Conservation (phyloP, 2,329 filamentous ascomycete genomes). For the Hypoxylon sp. region DNA sequence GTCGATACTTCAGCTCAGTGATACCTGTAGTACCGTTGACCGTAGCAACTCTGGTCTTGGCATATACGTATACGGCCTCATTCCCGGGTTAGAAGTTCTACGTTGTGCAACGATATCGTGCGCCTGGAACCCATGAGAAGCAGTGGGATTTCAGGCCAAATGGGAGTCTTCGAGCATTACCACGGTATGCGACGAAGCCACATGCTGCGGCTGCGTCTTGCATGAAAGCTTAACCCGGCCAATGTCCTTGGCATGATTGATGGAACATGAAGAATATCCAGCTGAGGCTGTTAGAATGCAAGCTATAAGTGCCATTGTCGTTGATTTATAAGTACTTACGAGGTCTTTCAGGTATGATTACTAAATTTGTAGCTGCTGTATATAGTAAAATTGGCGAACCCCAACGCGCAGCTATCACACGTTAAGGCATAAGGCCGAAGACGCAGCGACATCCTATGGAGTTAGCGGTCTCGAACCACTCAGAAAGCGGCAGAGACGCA, state of each 20-base stretch:
- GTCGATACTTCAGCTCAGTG: constrained; percentile 10
- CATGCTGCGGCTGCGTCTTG: constrained; percentile 30
- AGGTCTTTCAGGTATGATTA: neutral
- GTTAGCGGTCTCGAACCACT: constrained; percentile 1
- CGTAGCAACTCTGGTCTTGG: constrained; percentile 26
- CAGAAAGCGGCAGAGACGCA: constrained; percentile 15
- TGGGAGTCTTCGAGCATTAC: constrained; percentile 7
- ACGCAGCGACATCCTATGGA: neutral
- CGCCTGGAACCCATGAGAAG: constrained; percentile 28
- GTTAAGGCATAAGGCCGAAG: constrained; percentile 18
- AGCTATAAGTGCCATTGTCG: neutral
- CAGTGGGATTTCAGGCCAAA: constrained; percentile 42
- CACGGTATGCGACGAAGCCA: constrained; percentile 20
- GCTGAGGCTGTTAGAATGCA: neutral
- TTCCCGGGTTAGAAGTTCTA: neutral
- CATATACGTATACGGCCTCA: constrained; percentile 16
- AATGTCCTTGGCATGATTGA: constrained; percentile 19
- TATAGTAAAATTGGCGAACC: constrained; percentile 6
- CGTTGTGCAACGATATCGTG: constrained; percentile 5
- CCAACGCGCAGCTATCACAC: constrained; percentile 15
- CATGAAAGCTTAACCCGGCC: constrained; percentile 22
- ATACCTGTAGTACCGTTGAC: constrained; percentile 12
- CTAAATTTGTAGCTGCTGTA: neutral
- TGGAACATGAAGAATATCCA: constrained; percentile 1
- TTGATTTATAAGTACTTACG: neutral